Conservation (phyloP, 78 protist genomes). For the Guillardia theta region DNA sequence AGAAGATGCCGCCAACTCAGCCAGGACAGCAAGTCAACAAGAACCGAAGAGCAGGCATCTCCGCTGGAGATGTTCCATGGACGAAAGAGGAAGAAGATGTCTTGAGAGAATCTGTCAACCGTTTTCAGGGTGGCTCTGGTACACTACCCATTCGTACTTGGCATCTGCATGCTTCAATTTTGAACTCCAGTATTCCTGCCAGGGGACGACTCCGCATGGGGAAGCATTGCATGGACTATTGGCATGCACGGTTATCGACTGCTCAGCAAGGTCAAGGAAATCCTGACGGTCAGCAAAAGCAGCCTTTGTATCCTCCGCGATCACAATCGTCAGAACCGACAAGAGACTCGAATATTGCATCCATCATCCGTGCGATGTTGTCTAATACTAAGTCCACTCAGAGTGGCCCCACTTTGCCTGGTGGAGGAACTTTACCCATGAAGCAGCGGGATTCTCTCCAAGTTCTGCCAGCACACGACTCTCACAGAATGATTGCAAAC, state of each 20-base stretch:
- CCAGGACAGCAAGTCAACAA: neutral
- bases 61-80: neutral
- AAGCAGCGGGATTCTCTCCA: neutral
- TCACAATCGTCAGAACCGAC: neutral
- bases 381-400: neutral
- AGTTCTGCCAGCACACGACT: neutral
- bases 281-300: neutral
- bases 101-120: neutral
- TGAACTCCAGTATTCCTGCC: neutral
- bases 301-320: neutral
- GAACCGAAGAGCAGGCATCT: neutral
- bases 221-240: constrained; percentile 20
- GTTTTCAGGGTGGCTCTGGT: neutral
- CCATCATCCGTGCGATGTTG: neutral
- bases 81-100: neutral
- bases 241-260: neutral
- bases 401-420: neutral
- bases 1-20: neutral
- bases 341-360: neutral
- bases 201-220: neutral
- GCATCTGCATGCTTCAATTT: neutral
- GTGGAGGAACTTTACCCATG: neutral
- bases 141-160: neutral
- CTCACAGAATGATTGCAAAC: neutral
- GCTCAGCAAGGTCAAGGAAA: neutral